phyloP scores from a whole-genome alignment of 768 basidiomycete genomes.

The Lactarius psammicola region DNA sequence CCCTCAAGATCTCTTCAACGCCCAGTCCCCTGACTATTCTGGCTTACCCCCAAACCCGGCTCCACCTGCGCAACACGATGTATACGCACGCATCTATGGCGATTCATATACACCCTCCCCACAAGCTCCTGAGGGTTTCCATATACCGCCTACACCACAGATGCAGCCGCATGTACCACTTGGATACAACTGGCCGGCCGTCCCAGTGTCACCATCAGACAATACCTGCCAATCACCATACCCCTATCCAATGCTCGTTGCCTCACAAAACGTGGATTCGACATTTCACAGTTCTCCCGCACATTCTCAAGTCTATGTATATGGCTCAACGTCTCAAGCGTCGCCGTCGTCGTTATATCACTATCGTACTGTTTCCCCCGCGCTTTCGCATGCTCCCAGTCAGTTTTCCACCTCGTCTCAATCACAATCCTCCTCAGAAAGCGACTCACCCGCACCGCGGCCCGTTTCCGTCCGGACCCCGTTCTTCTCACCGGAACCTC shows the following conservation, averaged over 20 bases:
- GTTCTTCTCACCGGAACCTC: slow-evolving; percentile 17
- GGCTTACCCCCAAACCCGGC: slow-evolving; percentile 5
- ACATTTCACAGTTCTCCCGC: slow-evolving; percentile 15
- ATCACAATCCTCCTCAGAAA: slow-evolving; percentile 27
- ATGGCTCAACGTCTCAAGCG: slow-evolving; percentile 12
- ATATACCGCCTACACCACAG: slow-evolving; percentile 16
- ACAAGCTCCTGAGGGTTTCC: slow-evolving; percentile 14
- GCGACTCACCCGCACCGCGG: slow-evolving; percentile 23
- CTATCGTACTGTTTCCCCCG: slow-evolving; percentile 22
- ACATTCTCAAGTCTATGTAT: slow-evolving; percentile 17
- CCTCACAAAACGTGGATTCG: slow-evolving; percentile 18
- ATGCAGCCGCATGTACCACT: slow-evolving; percentile 9
- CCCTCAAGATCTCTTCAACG: slow-evolving; percentile 18
- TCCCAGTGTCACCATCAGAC: slow-evolving; percentile 7
- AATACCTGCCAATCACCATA: slow-evolving; percentile 17
- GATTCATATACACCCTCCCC: slow-evolving; percentile 11
- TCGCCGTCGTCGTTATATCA: slow-evolving; percentile 8
- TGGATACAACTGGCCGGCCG: slow-evolving; percentile 19
- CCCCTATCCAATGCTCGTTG: slow-evolving; percentile 13
- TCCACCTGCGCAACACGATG: slow-evolving; percentile 14
- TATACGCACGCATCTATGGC: slow-evolving; percentile 17
- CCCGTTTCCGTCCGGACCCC: slow-evolving; percentile 20
- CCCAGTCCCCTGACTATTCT: slow-evolving; percentile 8
- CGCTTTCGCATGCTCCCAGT: slow-evolving; percentile 25
- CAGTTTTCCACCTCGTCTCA: slow-evolving; percentile 24